These are phyloP conservation scores for Pezicula neosporulosa DNA, from an alignment of 2,329 filamentous ascomycete species.

Conservation along the genomic window DNA sequence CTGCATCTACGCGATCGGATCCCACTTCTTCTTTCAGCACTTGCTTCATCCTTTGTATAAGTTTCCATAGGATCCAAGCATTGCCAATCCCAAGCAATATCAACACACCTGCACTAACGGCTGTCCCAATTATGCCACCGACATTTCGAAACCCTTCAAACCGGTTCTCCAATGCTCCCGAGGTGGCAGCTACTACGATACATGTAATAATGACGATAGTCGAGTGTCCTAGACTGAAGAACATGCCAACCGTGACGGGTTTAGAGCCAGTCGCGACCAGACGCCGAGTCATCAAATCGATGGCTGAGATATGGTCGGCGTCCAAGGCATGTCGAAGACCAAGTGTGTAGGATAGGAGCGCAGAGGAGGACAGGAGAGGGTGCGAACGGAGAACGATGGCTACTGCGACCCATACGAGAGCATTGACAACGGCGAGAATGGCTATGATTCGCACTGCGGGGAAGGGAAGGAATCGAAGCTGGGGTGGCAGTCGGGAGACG, in stretches of 20 bases:
- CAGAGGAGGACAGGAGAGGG: constrained; percentile 68
- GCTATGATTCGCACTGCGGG: constrained; percentile 40
- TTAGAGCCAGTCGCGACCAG: constrained; percentile 81
- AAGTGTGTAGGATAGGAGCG: constrained; percentile 81
- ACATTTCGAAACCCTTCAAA: constrained; percentile 79
- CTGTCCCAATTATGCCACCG: constrained; percentile 86
- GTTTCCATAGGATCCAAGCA: constrained; percentile 76
- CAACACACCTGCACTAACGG: constrained; percentile 79
- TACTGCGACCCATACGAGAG: constrained; percentile 49
- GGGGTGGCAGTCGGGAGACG: constrained; percentile 10
- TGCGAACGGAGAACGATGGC: constrained; percentile 50
- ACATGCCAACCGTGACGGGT: constrained; percentile 90
- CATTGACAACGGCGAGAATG: constrained; percentile 47
- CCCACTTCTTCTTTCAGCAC: constrained; percentile 45
- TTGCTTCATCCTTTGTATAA: constrained; percentile 64
- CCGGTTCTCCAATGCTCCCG: constrained; percentile 73
- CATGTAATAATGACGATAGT: constrained; percentile 91
- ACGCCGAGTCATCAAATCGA: constrained; percentile 90
- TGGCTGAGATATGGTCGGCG: constrained; percentile 86
- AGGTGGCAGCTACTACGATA: constrained; percentile 86
- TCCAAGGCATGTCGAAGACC: constrained; percentile 94
- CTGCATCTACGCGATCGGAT: constrained; percentile 18
- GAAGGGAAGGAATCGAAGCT: constrained; percentile 18
- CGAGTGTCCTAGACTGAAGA: constrained; percentile 90
- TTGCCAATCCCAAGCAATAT: constrained; percentile 82